Base-by-base conservation (phyloP, 129 eudicot species). In the Lactuca saligna region DNA sequence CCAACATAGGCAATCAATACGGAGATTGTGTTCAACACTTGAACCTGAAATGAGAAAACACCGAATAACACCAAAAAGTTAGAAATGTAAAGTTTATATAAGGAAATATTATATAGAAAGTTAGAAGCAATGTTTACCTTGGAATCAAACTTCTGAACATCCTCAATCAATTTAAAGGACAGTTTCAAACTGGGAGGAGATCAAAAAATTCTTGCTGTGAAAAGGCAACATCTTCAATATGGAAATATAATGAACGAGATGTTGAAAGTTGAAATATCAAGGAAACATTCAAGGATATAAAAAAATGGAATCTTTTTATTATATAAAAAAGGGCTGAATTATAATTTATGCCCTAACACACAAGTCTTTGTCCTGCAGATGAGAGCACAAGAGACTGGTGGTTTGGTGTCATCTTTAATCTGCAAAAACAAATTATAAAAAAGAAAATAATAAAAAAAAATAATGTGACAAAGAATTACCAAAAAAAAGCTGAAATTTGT, bases 111-210 rank as follows among this genome's bases (percentile, higher is more conserved):
- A 44, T 9, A 11, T 44, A 44, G 11, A 44, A 7, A 44, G 1
- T 11, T 15, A 16, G 31, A 51, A 44, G 39, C 37, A 69, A 55
- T 44, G 39, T 73, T 10, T 74, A 91, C 97, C 91, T 93, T 93
- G 14, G 99, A 93, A 77, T 93, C 99, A 63, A 89, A 93, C 78
- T 93, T 97, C 73, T 84, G 92, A 25, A 89, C 99, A 63, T 89
- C 97, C 79, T 92, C 91, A 2, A 89, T 82, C 78, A 92, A 66
- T 57, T 82, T 86, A 75, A 93, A 93, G 64, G 95, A 87, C 66
- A 78, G 74, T 74, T 89, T 84, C 99, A 93, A 31, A 78, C 53
- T 16, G 99, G 95, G 69, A 93, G 90, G 78, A 93, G 97, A 74
- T 89, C 95, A 34, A 81, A 60, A 61, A 93, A 93, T 34, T 93